Conservation (phyloP, 495 filamentous ascomycete genomes). For the Penicillium daleae region DNA sequence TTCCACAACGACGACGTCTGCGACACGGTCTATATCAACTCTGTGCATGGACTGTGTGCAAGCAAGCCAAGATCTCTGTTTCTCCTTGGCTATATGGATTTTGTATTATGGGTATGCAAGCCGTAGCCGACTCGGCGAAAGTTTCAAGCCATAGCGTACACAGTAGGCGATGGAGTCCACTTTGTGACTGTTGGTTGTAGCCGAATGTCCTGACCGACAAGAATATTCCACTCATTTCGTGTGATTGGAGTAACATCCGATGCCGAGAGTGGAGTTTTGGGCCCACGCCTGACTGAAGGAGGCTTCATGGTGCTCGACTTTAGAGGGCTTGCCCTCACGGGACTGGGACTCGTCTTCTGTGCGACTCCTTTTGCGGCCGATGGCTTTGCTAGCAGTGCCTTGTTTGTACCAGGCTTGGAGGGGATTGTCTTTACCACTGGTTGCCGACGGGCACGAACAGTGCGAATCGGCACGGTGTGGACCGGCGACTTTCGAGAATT, state of each 20-base stretch:
- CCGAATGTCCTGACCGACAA: constrained; percentile 39
- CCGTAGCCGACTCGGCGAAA: neutral
- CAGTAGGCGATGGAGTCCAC: constrained; percentile 49
- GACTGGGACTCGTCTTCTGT: neutral
- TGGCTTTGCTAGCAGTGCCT: constrained; percentile 2
- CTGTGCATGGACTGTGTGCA: no score
- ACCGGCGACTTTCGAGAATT: constrained; percentile 1
- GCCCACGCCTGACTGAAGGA: constrained; percentile 35
- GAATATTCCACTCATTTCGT: constrained; percentile 52
- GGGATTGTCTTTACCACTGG: neutral
- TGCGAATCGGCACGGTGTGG: neutral
- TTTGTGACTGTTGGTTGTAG: constrained; percentile 45
- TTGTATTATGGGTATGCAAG: neutral
- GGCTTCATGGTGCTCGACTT: constrained; percentile 7
- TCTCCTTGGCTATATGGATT: no score
- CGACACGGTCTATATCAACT: neutral
- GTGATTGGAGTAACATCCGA: constrained; percentile 54
- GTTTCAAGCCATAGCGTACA: constrained; percentile 42
- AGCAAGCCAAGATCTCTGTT: no score
- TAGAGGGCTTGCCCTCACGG: neutral
- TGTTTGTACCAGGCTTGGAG: neutral
- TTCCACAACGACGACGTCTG: neutral
- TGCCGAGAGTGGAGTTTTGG: constrained; percentile 50
- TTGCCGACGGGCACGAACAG: neutral
- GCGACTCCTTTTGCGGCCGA: constrained; percentile 20